Conservation (phyloP, 805 yeast genomes). For the Pichia sporocuriosa region DNA sequence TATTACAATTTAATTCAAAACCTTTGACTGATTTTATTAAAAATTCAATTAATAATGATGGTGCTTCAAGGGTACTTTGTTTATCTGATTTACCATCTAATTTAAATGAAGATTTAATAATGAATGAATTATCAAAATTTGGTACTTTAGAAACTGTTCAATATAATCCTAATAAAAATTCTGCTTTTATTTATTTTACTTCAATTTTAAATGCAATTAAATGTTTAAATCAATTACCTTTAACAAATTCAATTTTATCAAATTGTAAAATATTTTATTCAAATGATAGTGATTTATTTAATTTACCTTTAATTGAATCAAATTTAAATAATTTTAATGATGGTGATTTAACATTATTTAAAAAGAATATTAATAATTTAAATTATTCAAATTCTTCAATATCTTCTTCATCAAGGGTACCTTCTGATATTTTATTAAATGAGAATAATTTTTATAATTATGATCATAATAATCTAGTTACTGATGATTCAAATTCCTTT, state of each 20-base stretch:
- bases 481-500: neutral
- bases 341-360: neutral
- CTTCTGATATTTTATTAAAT: conserved; percentile 4
- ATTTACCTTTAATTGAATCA: neutral
- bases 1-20: conserved; percentile 28
- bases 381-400: conserved; percentile 25
- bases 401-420: conserved; percentile 20
- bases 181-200: conserved; percentile 34
- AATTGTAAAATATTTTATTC: conserved; percentile 26
- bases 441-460: neutral
- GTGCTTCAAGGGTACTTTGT: conserved; percentile 27
- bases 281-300: conserved; percentile 20
- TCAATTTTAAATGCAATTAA: conserved; percentile 42
- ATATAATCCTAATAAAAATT: conserved; percentile 18
- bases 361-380: conserved; percentile 14
- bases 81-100: conserved; percentile 19
- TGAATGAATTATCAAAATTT: conserved; percentile 30
- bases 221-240: conserved; percentile 33
- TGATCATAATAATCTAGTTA: no score
- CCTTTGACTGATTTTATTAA: conserved; percentile 25
- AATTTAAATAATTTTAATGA: no score
- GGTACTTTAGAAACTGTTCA: conserved; percentile 38
- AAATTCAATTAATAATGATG: conserved; percentile 26
- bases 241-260: conserved; percentile 20
- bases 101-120: conserved; percentile 16